Evolutionary conservation across 2,329 filamentous ascomycete genomes (phyloP).

Genomic region (Sporothrix phasma): DNA sequence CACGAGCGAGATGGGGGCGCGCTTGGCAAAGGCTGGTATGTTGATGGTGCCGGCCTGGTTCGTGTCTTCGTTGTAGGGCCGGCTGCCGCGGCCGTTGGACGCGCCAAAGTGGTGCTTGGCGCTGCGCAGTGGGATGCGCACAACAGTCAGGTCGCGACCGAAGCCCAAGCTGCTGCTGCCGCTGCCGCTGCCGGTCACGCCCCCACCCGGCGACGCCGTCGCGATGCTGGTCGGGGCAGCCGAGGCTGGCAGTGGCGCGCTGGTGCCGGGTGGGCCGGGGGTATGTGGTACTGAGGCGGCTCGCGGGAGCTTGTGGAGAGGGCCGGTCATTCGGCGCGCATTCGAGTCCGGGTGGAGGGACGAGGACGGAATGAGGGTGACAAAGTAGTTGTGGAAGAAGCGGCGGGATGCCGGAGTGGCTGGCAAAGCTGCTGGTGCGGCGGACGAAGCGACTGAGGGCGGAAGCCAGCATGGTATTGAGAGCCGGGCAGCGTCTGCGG

Average conservation of each 20-base stretch:
- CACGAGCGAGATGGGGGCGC: slow-evolving; percentile 56
- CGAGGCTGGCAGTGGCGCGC: slow-evolving; percentile 47
- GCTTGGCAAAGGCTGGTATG: slow-evolving; percentile 81
- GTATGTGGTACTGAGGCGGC: slow-evolving; percentile 74
- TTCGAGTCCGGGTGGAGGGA: slow-evolving; percentile 89
- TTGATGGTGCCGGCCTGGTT: slow-evolving; percentile 92
- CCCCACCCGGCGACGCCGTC: slow-evolving; percentile 31
- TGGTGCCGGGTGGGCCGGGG: slow-evolving; percentile 32
- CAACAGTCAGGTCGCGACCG: slow-evolving; percentile 75
- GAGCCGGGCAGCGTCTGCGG: not conserved
- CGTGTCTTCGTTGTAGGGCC: slow-evolving; percentile 86
- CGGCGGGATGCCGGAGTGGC: slow-evolving; percentile 10
- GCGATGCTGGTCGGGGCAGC: slow-evolving; percentile 22
- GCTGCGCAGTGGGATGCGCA: slow-evolving; percentile 83
- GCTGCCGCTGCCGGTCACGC: slow-evolving; percentile 45
- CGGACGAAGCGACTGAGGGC: not conserved
- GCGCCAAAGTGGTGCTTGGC: slow-evolving; percentile 95
- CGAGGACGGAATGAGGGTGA: slow-evolving; percentile 87
- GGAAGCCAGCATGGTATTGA: not conserved
- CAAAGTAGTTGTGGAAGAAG: slow-evolving; percentile 91
- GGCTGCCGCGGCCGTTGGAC: slow-evolving; percentile 65
- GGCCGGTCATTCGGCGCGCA: slow-evolving; percentile 46
- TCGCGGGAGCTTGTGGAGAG: slow-evolving; percentile 79
- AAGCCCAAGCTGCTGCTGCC: slow-evolving; percentile 18
- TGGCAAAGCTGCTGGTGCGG: not conserved